phyloP scores from a whole-genome alignment of 306 rosid species.

The Mucuna pruriens region DNA sequence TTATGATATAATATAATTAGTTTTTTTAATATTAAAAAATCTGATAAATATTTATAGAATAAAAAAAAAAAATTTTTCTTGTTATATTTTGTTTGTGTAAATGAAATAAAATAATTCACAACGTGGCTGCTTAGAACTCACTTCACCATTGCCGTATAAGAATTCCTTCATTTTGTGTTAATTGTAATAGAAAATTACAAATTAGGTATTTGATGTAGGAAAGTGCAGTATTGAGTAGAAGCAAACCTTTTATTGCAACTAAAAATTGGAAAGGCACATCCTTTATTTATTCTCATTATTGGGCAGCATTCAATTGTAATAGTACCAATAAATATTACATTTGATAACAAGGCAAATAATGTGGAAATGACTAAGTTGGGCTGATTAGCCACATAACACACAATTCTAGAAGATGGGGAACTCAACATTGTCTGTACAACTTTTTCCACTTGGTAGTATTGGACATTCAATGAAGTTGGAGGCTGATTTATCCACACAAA shows the following conservation, averaged over 20 bases:
- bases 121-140: no score
- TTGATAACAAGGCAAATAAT: not conserved
- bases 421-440: conserved; percentile 42
- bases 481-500: conserved; percentile 61
- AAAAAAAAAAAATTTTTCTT: no score
- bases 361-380: not conserved
- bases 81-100: no score
- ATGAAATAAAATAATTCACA: no score
- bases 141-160: no score
- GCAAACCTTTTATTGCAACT: not conserved
- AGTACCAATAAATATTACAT: not conserved
- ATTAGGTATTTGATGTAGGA: not conserved
- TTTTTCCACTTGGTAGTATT: conserved; percentile 37
- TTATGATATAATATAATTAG: no score
- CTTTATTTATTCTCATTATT: not conserved
- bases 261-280: not conserved
- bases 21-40: no score
- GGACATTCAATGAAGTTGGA: conserved; percentile 56
- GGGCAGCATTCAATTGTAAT: not conserved
- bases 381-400: not conserved
- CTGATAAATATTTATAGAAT: no score
- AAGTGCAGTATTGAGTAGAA: not conserved
- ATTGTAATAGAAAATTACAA: no score
- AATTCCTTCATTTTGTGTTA: no score
- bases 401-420: conserved; percentile 47